Evolutionary conservation across 306 rosid genomes (phyloP).

Genomic region (Mimosa pudica): DNA sequence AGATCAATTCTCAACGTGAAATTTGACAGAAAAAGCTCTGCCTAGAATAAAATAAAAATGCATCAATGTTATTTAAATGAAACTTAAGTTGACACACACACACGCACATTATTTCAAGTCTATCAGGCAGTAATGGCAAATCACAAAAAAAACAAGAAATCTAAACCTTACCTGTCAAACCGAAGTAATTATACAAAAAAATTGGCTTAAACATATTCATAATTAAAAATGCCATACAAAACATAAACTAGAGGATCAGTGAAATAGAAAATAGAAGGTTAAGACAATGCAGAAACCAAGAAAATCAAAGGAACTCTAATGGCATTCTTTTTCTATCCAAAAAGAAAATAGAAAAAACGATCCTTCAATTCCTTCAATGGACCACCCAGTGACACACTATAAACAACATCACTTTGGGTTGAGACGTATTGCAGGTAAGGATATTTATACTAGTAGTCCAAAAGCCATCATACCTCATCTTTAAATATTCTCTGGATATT

Average conservation of each 20-base stretch:
- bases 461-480: too few species aligned
- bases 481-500: too few species aligned
- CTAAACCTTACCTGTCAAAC: too few species aligned
- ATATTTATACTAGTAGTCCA: too few species aligned
- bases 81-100: conserved; percentile 15
- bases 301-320: background rate
- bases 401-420: conserved; percentile 49
- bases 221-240: background rate
- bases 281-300: background rate
- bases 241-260: background rate
- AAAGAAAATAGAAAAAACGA: conserved; percentile 36
- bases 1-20: conserved; percentile 20
- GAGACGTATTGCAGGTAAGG: conserved; percentile 44
- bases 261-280: background rate
- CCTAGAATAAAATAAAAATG: background rate
- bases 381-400: conserved; percentile 53
- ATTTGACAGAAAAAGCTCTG: conserved; percentile 23
- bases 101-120: conserved; percentile 14
- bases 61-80: conserved; percentile 1
- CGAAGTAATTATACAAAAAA: too few species aligned
- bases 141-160: too few species aligned
- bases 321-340: conserved; percentile 13
- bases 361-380: conserved; percentile 34
- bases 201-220: background rate
- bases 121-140: background rate